phyloP scores from a whole-genome alignment of 257 asterid genomes.

The Solanum piurae region DNA sequence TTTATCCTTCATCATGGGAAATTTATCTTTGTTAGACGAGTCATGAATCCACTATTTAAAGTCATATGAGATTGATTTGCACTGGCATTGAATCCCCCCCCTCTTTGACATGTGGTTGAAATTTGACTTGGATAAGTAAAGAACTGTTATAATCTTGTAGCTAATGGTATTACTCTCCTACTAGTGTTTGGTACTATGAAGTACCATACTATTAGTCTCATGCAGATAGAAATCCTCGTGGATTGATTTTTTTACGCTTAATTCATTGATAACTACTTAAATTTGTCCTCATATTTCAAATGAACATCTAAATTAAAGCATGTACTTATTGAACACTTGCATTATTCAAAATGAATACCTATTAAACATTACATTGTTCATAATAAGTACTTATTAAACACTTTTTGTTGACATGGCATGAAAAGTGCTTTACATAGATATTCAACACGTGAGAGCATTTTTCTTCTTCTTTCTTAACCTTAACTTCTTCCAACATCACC shows the following conservation, averaged over 20 bases:
- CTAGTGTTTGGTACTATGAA: not conserved
- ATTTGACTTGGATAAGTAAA: not conserved
- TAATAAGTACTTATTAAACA: too few relatives aligned
- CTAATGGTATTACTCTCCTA: too few relatives aligned
- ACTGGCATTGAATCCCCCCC: too few relatives aligned
- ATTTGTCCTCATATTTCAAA: not conserved
- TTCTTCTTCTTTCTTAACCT: not conserved
- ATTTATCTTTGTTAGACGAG: not conserved
- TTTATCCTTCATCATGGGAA: not conserved
- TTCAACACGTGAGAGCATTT: not conserved
- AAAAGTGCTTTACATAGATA: not conserved
- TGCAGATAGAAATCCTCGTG: too few relatives aligned
- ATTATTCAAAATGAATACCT: too few relatives aligned
- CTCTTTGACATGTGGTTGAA: not conserved
- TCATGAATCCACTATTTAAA: too few relatives aligned
- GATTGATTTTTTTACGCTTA: too few relatives aligned
- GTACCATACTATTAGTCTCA: too few relatives aligned
- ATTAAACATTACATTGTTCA: too few relatives aligned
- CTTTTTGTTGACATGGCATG: rapidly evolving
- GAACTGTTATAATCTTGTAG: not conserved
- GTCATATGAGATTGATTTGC: not conserved
- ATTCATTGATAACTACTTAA: not conserved
- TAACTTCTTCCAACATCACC: too few relatives aligned
- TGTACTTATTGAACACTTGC: too few relatives aligned
- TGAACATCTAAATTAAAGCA: too few relatives aligned